phyloP scores from a whole-genome alignment of 148 eudicot species.

The Vaccinium darrowii region DNA sequence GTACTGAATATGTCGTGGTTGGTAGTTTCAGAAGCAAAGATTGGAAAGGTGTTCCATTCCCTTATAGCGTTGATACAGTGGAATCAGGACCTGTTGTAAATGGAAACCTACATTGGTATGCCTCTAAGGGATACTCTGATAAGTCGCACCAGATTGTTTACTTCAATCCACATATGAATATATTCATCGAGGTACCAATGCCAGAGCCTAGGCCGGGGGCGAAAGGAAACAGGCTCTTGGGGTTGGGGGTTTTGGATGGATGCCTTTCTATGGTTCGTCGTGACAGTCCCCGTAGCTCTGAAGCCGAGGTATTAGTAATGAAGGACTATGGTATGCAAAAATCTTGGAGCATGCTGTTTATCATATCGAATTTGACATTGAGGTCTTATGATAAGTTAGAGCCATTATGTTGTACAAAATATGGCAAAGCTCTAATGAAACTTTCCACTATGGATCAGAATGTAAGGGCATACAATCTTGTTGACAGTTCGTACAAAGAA shows the following conservation, averaged over 20 bases:
- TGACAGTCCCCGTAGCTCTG: not conserved
- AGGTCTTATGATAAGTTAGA: not conserved
- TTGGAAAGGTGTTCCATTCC: not conserved
- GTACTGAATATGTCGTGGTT: not conserved
- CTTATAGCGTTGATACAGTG: not conserved
- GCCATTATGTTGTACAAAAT: not conserved
- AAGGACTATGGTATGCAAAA: not conserved
- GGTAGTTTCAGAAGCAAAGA: not conserved
- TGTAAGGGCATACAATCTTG: not conserved
- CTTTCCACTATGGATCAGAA: not conserved
- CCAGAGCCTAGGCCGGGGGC: not conserved
- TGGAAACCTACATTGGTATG: not conserved
- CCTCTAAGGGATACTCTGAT: no score
- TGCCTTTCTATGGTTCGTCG: not conserved
- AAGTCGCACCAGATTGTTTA: not conserved
- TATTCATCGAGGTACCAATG: not conserved
- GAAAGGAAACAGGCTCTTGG: not conserved
- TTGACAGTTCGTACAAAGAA: not conserved
- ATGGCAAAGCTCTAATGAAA: not conserved
- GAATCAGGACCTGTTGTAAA: not conserved
- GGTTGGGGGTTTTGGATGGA: constrained; percentile 6
- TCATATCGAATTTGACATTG: not conserved
- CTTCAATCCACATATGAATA: not conserved
- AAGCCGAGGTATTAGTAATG: constrained; percentile 7
- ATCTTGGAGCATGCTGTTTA: not conserved